Conservation (phyloP, 371 early-diverging fungal species). For the Rhizomucor pusillus region DNA sequence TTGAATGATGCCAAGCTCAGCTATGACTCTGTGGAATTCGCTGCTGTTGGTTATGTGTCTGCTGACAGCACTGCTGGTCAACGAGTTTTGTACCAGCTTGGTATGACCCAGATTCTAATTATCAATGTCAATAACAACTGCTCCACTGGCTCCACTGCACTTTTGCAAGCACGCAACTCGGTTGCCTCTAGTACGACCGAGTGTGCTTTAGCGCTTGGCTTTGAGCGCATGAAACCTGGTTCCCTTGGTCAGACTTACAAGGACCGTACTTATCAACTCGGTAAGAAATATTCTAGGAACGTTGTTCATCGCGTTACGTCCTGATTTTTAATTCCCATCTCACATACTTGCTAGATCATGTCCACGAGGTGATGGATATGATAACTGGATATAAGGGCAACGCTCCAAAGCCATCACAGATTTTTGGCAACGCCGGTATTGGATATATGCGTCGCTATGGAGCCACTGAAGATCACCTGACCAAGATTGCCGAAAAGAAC, state of each 20-base stretch:
- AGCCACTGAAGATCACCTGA: conserved; percentile 56
- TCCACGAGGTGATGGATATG: conserved; percentile 51
- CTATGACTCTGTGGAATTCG: conserved; percentile 67
- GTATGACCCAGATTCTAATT: conserved; percentile 63
- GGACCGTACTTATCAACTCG: conserved; percentile 70
- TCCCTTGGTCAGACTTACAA: conserved; percentile 55
- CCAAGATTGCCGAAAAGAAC: conserved; percentile 76
- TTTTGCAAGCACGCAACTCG: conserved; percentile 67
- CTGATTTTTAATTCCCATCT: neutral
- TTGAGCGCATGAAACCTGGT: conserved; percentile 72
- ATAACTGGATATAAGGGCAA: conserved; percentile 55
- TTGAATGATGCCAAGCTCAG: conserved; percentile 66
- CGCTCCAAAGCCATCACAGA: conserved; percentile 68
- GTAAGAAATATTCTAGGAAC: conserved; percentile 18
- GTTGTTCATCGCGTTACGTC: neutral
- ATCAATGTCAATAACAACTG: conserved; percentile 83
- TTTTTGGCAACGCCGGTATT: conserved; percentile 78
- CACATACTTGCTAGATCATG: conserved; percentile 49
- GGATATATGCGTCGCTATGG: conserved; percentile 70
- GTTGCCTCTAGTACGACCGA: conserved; percentile 67
- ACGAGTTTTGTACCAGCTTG: conserved; percentile 69
- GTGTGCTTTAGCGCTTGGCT: conserved; percentile 76
- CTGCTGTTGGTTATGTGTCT: conserved; percentile 60
- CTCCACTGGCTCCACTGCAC: conserved; percentile 77
- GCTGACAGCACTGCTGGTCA: conserved; percentile 77